Evolutionary conservation across 305 asterid species (phyloP).

Genomic region (Stenogyne calaminthoides): DNA sequence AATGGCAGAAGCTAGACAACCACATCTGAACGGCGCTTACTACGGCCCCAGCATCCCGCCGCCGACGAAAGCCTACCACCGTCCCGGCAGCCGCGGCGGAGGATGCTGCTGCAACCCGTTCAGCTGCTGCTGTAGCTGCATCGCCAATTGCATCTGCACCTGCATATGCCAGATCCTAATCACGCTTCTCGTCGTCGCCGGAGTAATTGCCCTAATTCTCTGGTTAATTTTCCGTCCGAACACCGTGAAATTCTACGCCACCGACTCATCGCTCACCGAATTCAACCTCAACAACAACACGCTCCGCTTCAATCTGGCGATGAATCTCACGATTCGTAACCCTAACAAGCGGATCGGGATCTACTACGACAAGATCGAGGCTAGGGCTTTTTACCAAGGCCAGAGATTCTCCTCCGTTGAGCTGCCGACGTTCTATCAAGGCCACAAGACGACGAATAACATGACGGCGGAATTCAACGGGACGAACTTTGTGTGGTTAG

Average conservation of each 20-base stretch:
- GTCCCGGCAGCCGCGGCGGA: slow-evolving; percentile 62
- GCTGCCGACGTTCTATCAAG: slow-evolving; percentile 44
- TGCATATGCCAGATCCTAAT: slow-evolving; percentile 69
- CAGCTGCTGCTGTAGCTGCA: slow-evolving; percentile 67
- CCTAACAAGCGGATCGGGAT: slow-evolving; percentile 60
- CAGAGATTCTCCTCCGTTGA: slow-evolving; percentile 32
- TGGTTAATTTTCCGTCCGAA: slow-evolving; percentile 85
- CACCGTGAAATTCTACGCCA: slow-evolving; percentile 53
- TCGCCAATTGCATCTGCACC: slow-evolving; percentile 60
- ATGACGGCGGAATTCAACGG: slow-evolving; percentile 45
- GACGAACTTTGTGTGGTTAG: slow-evolving; percentile 33
- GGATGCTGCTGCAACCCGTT: slow-evolving; percentile 66
- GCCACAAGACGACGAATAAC: slow-evolving; percentile 37
- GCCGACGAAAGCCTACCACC: slow-evolving; percentile 52
- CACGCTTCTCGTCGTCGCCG: slow-evolving; percentile 51
- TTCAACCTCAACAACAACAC: slow-evolving; percentile 45
- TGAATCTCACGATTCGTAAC: slow-evolving; percentile 53
- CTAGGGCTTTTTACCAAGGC: slow-evolving; percentile 47
- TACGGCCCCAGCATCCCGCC: slow-evolving; percentile 83
- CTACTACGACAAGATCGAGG: slow-evolving; percentile 62
- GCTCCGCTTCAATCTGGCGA: slow-evolving; percentile 47
- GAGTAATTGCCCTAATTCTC: slow-evolving; percentile 34
- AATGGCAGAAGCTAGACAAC: slow-evolving; percentile 41
- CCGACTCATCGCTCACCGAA: slow-evolving; percentile 53
- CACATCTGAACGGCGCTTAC: slow-evolving; percentile 78